Conservation (phyloP, 257 asterid species). For the Leonotis leonurus region DNA sequence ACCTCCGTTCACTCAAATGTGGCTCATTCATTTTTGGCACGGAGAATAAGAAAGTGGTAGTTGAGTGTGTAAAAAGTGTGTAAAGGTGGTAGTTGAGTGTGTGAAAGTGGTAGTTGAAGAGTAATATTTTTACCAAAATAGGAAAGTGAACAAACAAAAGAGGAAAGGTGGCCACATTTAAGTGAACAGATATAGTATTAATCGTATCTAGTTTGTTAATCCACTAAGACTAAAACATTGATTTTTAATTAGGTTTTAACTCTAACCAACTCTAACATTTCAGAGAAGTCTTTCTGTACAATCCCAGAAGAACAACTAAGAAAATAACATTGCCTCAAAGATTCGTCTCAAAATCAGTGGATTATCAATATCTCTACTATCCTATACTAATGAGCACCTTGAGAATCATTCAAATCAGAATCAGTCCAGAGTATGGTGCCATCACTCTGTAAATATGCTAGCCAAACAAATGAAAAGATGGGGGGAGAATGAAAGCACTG, state of each 20-base stretch:
- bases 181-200: no score
- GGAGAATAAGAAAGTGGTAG: no score
- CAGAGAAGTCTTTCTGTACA: background rate
- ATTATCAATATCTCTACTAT: background rate
- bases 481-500: background rate
- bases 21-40: no score
- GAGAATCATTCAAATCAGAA: background rate
- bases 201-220: background rate
- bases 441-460: background rate
- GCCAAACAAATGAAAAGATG: background rate
- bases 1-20: no score
- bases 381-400: background rate
- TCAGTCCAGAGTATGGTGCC: background rate
- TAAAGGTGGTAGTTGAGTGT: no score
- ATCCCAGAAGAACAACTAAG: background rate
- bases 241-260: no score
- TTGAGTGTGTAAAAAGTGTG: no score
- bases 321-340: background rate
- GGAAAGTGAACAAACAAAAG: no score
- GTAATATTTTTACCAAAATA: no score
- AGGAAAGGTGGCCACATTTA: no score
- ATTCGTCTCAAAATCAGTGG: background rate
- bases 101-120: no score
- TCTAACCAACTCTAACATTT: background rate
- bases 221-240: background rate